Evolutionary conservation across 2,329 filamentous ascomycete genomes (phyloP).

Genomic region (Aspergillus ochraceus): DNA sequence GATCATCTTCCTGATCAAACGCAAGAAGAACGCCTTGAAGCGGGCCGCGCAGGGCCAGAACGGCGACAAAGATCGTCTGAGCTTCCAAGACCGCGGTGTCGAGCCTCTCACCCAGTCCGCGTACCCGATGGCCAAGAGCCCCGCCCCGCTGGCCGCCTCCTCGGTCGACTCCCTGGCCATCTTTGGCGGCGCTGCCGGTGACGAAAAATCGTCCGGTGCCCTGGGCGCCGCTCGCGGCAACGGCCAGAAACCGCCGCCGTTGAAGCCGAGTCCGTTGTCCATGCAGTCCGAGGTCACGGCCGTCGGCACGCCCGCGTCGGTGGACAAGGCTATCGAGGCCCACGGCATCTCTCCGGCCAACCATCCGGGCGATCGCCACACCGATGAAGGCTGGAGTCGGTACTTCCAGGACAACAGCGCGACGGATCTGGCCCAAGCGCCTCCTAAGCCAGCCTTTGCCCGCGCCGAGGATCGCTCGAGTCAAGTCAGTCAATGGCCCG

Average conservation of each 20-base stretch:
- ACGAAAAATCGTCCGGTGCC: conserved; percentile 34
- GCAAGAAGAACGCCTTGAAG: conserved; percentile 53
- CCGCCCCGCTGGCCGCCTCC: conserved; percentile 33
- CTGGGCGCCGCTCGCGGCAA: conserved; percentile 19
- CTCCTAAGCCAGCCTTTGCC: not conserved
- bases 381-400: conserved; percentile 50
- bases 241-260: conserved; percentile 18
- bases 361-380: conserved; percentile 43
- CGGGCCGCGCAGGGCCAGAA: conserved; percentile 51
- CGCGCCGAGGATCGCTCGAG: conserved; percentile 40
- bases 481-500: conserved; percentile 43
- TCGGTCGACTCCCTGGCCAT: conserved; percentile 43
- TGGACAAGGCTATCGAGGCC: conserved; percentile 22
- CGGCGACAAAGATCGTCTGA: conserved; percentile 57
- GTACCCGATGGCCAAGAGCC: conserved; percentile 47
- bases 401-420: conserved; percentile 46
- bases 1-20: conserved; percentile 67
- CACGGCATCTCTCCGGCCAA: conserved; percentile 29
- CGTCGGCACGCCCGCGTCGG: conserved; percentile 18
- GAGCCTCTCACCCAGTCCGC: conserved; percentile 43
- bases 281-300: conserved; percentile 30
- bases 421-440: conserved; percentile 19
- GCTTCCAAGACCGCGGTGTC: conserved; percentile 47
- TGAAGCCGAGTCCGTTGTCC: conserved; percentile 28
- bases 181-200: conserved; percentile 37